A percentile compares a stretch with the other conserved stretches of the same genome.
phyloP scores from a whole-genome alignment of 1,284 basidiomycete genomes.

The Ceratobasidium papillatum region DNA sequence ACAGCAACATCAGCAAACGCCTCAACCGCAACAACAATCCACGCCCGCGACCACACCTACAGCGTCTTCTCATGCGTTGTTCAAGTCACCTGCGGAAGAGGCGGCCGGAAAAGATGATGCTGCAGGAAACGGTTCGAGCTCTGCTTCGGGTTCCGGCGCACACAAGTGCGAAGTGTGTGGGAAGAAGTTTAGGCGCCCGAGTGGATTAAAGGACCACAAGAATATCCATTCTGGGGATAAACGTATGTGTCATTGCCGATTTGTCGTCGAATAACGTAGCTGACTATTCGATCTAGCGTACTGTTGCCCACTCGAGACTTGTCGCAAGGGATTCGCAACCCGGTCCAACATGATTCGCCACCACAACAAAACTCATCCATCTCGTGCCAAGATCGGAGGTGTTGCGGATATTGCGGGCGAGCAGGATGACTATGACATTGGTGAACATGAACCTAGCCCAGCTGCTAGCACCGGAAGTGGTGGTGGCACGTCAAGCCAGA shows the following conservation, averaged over 20 bases:
- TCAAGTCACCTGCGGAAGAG: background rate
- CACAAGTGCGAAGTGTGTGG: conserved; percentile 35
- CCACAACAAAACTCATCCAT: conserved; percentile 36
- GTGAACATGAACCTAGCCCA: conserved; percentile 4
- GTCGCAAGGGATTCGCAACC: conserved; percentile 35
- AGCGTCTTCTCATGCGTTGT: background rate
- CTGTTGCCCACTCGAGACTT: conserved; percentile 35
- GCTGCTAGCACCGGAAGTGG: background rate
- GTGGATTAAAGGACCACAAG: conserved; percentile 34
- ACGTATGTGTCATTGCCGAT: background rate
- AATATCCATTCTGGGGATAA: conserved; percentile 39
- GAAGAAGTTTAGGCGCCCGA: conserved; percentile 34
- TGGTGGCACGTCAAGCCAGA: conserved; percentile 17
- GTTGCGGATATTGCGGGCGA: conserved; percentile 20
- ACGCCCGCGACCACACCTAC: background rate
- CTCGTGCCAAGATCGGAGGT: conserved; percentile 32
- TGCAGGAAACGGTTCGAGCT: background rate
- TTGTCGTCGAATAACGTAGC: background rate
- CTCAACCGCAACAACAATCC: background rate
- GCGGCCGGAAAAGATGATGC: background rate
- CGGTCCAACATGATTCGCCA: conserved; percentile 38
- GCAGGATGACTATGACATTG: background rate
- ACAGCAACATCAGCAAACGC: background rate
- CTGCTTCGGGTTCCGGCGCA: conserved; percentile 8
- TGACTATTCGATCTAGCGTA: conserved; percentile 13